phyloP scores from a whole-genome alignment of 1,284 basidiomycete species.

The Rhodotorula mucilaginosa region DNA sequence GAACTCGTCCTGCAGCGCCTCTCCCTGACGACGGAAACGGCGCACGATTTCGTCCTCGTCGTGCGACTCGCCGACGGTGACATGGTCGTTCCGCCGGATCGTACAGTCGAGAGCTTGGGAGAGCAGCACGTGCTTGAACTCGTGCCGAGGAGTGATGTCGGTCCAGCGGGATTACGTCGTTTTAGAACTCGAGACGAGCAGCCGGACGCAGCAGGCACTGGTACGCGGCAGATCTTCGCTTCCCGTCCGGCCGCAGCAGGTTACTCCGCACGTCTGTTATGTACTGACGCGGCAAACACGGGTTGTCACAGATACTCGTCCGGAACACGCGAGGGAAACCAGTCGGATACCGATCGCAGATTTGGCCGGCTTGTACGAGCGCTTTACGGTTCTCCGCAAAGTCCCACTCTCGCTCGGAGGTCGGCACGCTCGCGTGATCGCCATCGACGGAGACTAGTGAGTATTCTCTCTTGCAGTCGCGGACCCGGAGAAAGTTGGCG shows the following conservation, averaged over 20 bases:
- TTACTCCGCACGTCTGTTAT: too few species aligned
- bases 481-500: too few species aligned
- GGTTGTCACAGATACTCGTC: neutral
- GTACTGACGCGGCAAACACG: too few species aligned
- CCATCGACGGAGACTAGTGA: conserved; percentile 93
- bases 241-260: too few species aligned
- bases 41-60: conserved; percentile 71
- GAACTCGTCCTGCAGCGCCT: conserved; percentile 56
- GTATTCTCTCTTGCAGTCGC: conserved; percentile 41
- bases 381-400: conserved; percentile 91
- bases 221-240: too few species aligned
- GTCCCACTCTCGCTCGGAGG: conserved; percentile 83
- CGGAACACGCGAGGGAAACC: conserved; percentile 40
- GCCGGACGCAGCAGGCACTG: neutral
- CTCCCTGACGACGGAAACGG: neutral
- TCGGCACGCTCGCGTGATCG: conserved; percentile 83
- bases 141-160: conserved; percentile 73
- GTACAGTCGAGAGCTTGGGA: conserved; percentile 72
- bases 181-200: neutral
- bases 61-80: conserved; percentile 63
- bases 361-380: conserved; percentile 58
- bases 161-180: conserved; percentile 37
- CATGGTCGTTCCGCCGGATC: conserved; percentile 85
- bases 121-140: conserved; percentile 65
- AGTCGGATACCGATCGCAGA: conserved; percentile 51